Percentiles rank a stretch among this genome's conserved stretches.
phyloP scores from a whole-genome alignment of 345 rosid species.

The Anacardium occidentale region DNA sequence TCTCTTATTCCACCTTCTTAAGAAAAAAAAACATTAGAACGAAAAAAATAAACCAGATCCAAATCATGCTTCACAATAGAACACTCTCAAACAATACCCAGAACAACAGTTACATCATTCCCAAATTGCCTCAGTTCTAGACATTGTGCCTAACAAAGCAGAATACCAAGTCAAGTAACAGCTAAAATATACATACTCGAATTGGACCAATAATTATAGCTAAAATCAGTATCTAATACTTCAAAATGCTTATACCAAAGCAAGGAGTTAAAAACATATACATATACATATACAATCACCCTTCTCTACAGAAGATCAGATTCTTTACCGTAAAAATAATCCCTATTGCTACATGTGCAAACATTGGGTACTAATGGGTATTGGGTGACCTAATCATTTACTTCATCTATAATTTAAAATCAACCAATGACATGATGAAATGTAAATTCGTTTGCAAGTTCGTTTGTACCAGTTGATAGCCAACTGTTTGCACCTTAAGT shows the following conservation, averaged over 20 bases:
- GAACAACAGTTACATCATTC: background rate
- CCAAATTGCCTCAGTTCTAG: background rate
- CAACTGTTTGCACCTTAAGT: no score
- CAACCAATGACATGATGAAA: no score
- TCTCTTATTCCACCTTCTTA: background rate
- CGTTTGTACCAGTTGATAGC: no score
- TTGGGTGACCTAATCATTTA: no score
- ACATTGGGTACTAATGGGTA: no score
- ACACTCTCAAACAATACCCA: background rate
- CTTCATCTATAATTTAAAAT: no score
- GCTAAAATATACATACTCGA: background rate
- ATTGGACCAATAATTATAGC: background rate
- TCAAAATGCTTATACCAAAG: no score
- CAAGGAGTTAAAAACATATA: background rate
- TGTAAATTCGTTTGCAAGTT: no score
- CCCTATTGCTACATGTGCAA: no score
- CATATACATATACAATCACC: no score
- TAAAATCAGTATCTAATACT: background rate
- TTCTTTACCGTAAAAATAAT: no score
- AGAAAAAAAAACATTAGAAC: background rate
- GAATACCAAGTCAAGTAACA: background rate
- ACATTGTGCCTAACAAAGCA: background rate
- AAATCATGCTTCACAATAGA: background rate
- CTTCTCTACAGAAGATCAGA: no score
- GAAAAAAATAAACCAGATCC: background rate